These are phyloP conservation scores for Boletus subparvulus DNA, from an alignment of 768 basidiomycete species.

Conservation along the genomic window DNA sequence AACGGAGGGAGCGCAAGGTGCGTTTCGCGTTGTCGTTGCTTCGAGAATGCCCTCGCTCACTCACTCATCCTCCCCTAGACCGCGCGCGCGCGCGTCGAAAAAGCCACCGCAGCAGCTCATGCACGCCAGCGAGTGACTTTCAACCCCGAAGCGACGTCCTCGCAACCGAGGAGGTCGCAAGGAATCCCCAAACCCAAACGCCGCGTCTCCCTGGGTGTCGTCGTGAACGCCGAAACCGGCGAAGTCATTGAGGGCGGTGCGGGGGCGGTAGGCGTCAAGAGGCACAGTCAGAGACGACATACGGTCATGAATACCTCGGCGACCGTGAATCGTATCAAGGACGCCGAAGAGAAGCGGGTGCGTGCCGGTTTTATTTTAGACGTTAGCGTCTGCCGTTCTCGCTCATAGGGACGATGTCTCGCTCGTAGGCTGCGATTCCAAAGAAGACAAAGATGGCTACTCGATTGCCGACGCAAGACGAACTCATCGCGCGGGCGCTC, in stretches of 20 bases:
- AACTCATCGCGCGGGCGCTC: conserved; percentile 78
- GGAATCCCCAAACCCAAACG: conserved; percentile 36
- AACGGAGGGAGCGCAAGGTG: conserved; percentile 42
- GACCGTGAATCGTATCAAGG: conserved; percentile 62
- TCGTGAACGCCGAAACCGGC: conserved; percentile 60
- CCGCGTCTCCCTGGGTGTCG: conserved; percentile 55
- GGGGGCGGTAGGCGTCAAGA: conserved; percentile 25
- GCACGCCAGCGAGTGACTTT: conserved; percentile 67
- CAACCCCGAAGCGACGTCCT: conserved; percentile 48
- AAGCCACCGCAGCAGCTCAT: conserved; percentile 64
- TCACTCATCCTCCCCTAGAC: conserved; percentile 37
- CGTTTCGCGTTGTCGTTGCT: neutral
- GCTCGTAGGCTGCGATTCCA: conserved; percentile 52
- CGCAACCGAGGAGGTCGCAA: conserved; percentile 32
- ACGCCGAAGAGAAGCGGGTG: conserved; percentile 63
- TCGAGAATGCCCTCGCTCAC: neutral
- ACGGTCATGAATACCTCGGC: conserved; percentile 72
- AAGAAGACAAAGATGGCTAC: conserved; percentile 58
- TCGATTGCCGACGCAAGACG: conserved; percentile 70
- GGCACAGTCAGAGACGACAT: conserved; percentile 65
- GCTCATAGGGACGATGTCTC: neutral
- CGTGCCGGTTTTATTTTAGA: conserved; percentile 6
- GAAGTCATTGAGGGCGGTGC: conserved; percentile 43
- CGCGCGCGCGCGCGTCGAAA: conserved; percentile 56
- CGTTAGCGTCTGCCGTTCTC: neutral